Conservation (phyloP, 2,329 filamentous ascomycete genomes). For the Cladosporium sphaerospermum region DNA sequence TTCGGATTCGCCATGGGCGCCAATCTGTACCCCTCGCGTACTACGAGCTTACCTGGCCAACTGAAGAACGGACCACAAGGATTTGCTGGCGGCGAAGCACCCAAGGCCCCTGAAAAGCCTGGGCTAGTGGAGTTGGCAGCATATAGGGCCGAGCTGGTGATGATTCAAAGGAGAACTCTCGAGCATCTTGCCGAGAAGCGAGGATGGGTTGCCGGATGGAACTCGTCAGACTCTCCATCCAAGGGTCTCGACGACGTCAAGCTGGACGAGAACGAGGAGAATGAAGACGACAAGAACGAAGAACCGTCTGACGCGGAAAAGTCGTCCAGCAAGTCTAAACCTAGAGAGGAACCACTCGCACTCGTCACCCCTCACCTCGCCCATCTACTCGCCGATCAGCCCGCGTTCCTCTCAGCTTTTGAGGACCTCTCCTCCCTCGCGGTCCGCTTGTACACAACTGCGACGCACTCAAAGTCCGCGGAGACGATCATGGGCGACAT, state of each 20-base stretch:
- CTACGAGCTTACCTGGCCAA: conserved; percentile 19
- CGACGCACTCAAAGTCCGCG: conserved; percentile 69
- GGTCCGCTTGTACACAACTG: conserved; percentile 73
- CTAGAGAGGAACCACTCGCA: background rate
- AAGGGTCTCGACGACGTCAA: conserved; percentile 28
- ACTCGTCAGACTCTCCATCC: background rate
- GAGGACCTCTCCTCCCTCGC: conserved; percentile 45
- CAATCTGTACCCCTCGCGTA: conserved; percentile 28
- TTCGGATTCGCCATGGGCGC: conserved; percentile 26
- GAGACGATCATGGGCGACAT: conserved; percentile 77
- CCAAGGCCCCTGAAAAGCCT: conserved; percentile 20
- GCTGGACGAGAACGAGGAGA: conserved; percentile 24
- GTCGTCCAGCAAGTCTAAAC: background rate
- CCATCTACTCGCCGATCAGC: background rate
- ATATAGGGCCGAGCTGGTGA: conserved; percentile 72
- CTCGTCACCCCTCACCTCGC: background rate
- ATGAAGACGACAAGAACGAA: background rate
- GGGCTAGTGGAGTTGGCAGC: conserved; percentile 76
- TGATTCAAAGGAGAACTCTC: conserved; percentile 72
- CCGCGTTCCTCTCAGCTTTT: conserved; percentile 5
- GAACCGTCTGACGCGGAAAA: background rate
- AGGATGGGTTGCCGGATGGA: conserved; percentile 74
- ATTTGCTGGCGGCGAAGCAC: conserved; percentile 13
- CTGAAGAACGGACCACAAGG: conserved; percentile 14
- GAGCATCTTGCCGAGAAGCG: conserved; percentile 65